A percentile compares a stretch with the other conserved stretches of the same genome.
Evolutionary conservation across 495 filamentous ascomycete genomes (phyloP).

Genomic region (Beverwykella pulmonaria): DNA sequence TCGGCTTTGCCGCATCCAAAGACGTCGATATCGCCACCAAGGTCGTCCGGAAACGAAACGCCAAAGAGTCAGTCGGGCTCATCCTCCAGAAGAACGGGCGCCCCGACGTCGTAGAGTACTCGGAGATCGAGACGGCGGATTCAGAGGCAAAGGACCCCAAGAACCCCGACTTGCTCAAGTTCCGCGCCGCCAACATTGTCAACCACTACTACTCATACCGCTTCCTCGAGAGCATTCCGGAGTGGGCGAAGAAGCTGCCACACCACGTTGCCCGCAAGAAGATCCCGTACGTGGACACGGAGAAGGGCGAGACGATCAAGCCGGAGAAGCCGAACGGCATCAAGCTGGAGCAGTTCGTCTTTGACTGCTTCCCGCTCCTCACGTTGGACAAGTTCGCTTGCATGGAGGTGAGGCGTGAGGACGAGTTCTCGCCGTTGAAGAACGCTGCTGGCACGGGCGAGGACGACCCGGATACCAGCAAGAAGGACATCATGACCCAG

Average conservation of each 20-base stretch:
- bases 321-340: constrained; percentile 94
- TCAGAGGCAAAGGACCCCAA: constrained; percentile 87
- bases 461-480: constrained; percentile 93
- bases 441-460: constrained; percentile 85
- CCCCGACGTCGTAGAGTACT: constrained; percentile 98
- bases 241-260: constrained; percentile 80
- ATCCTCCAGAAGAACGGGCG: constrained; percentile 94
- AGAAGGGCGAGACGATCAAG: constrained; percentile 78
- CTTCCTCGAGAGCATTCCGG: constrained; percentile 88
- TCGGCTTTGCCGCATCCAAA: constrained; percentile 87
- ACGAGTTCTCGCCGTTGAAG: constrained; percentile 98
- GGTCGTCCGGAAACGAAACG: constrained; percentile 96
- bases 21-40: constrained; percentile 96
- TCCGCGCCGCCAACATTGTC: constrained; percentile 98
- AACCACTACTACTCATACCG: constrained; percentile 99
- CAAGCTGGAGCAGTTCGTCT: constrained; percentile 99
- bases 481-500: constrained; percentile 83
- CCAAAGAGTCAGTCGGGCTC: constrained; percentile 93
- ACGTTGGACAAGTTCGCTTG: constrained; percentile 87
- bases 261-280: constrained; percentile 98
- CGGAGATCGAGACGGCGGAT: constrained; percentile 85
- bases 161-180: constrained; percentile 82
- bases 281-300: constrained; percentile 81
- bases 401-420: constrained; percentile 93
- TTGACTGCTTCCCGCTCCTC: constrained; percentile 94